Evolutionary conservation across 1,139 yeast species (phyloP), one percentile per base, ranked within the genome.

Genomic region (Kurtzmaniella quercitrusa): DNA sequence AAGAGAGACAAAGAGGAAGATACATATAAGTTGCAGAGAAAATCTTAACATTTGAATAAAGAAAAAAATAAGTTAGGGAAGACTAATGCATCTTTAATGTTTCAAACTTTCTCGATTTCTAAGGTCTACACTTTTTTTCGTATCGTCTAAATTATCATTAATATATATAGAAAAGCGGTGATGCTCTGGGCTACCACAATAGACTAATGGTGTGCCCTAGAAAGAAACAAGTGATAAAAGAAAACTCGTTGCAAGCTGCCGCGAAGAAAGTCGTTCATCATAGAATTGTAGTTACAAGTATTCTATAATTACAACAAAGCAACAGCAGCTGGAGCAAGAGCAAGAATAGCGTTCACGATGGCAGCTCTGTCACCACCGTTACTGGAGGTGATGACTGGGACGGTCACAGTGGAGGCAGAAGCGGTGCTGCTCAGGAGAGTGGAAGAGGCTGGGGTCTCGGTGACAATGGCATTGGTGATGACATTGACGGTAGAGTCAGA

Each of bases 381-480:
- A 46, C 55, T 61, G 11, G 61, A 52, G 22, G 50, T 39, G 23
- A 53, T 43, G 5, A 17, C 38, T n/a, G 38, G 41, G 15, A 30
- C 34, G 30, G 42, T 17, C 14, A 38, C 36, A 17, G 30, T 18
- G 16, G 32, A 30, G 26, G 40, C 19, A n/a, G 36, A 20, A 20
- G 39, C 30, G 5, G 51, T 35, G 12, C 47, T 38, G 17, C 41
- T 23, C 36, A 41, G 43, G 16, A 36, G 41, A 21, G 44, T 20
- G 19, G 49, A 38, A 2, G 51, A 37, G 5, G 48, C 37, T 46
- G 65, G 60, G 26, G 63, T 50, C 49, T 62, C 54, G 33, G 68
- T 64, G 26, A 59, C 53, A 36, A 64, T 62, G 40, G 60, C 60
- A 43, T 57, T 50, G 36, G 68, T 63, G 20, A 64, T 63, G 19